These are phyloP conservation scores for Pseudofabraea citricarpa DNA, from an alignment of 2,329 filamentous ascomycete genomes.

Conservation along the genomic window DNA sequence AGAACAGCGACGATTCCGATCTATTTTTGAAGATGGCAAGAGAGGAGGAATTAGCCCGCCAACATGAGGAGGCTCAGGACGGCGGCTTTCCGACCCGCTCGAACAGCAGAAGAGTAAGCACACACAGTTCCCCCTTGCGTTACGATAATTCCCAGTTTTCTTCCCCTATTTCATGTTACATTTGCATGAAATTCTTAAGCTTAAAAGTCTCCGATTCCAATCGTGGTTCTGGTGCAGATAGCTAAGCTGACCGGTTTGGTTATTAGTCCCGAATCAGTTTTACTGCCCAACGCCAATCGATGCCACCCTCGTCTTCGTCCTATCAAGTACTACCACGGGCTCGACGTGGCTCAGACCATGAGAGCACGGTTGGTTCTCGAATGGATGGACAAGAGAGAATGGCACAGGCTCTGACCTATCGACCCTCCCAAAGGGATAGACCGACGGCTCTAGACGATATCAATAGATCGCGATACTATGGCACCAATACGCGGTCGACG, in stretches of 20 bases:
- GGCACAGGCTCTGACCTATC: slow-evolving; percentile 21
- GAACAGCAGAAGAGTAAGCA: slow-evolving; percentile 21
- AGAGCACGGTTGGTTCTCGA: slow-evolving; percentile 14
- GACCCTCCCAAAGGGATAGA: slow-evolving; percentile 17
- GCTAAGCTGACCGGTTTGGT: slow-evolving; percentile 14
- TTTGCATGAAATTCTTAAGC: too few relatives aligned
- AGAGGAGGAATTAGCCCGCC: slow-evolving; percentile 22
- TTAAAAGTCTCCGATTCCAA: slow-evolving; percentile 6
- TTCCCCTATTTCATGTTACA: slow-evolving; percentile 6
- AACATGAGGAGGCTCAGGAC: slow-evolving; percentile 8
- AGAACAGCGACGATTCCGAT: slow-evolving; percentile 27
- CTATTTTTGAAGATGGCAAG: slow-evolving; percentile 26
- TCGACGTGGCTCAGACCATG: slow-evolving; percentile 24
- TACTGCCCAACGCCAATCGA: slow-evolving; percentile 17
- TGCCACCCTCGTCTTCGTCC: slow-evolving; percentile 16
- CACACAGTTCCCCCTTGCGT: neutral
- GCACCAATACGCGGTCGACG: slow-evolving; percentile 16
- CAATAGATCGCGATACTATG: slow-evolving; percentile 19
- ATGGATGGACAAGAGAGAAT: slow-evolving; percentile 20
- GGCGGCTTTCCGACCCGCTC: slow-evolving; percentile 11
- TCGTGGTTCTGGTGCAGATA: slow-evolving; percentile 10
- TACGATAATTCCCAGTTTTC: slow-evolving; percentile 4
- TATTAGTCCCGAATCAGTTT: slow-evolving; percentile 20
- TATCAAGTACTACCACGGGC: slow-evolving; percentile 14
- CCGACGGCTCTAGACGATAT: slow-evolving; percentile 14